phyloP scores from a whole-genome alignment of 106 monocot species.

The Acorus calamus region DNA sequence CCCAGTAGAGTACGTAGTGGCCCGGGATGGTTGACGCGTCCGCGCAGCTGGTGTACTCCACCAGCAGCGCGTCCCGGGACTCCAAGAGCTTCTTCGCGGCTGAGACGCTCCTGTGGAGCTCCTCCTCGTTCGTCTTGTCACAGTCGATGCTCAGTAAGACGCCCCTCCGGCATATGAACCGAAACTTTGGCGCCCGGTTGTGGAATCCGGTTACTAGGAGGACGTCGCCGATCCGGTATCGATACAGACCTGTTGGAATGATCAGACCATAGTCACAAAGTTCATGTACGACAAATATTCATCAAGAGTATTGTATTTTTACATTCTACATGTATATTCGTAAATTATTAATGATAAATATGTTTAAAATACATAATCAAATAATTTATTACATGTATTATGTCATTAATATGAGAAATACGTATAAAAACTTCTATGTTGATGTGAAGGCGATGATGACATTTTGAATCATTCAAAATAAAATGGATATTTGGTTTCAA shows the following conservation, averaged over 20 bases:
- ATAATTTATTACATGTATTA: too few relatives aligned
- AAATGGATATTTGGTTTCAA: too few relatives aligned
- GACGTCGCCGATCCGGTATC: slow-evolving; percentile 57
- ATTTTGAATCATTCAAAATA: too few relatives aligned
- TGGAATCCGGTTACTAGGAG: slow-evolving; percentile 41
- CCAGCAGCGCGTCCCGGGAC: slow-evolving; percentile 11
- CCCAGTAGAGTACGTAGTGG: slow-evolving; percentile 16
- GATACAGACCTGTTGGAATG: slow-evolving; percentile 29
- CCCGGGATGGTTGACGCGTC: slow-evolving; percentile 38
- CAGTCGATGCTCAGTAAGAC: slow-evolving; percentile 53
- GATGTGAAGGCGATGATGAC: too few relatives aligned
- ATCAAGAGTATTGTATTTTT: too few relatives aligned
- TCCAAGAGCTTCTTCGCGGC: slow-evolving; percentile 20
- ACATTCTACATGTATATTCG: too few relatives aligned
- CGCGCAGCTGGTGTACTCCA: slow-evolving; percentile 43
- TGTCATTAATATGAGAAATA: too few relatives aligned
- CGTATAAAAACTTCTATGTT: too few relatives aligned
- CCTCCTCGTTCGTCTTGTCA: slow-evolving; percentile 59
- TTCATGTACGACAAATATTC: too few relatives aligned
- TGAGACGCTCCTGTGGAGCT: slow-evolving; percentile 33
- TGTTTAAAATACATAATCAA: background rate
- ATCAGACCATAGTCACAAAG: too few relatives aligned
- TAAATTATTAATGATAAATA: background rate
- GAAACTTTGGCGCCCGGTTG: slow-evolving; percentile 42
- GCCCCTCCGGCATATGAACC: slow-evolving; percentile 46